Base-by-base conservation (phyloP, 169 alveolate species). In the Plasmodium cynomolgi region DNA sequence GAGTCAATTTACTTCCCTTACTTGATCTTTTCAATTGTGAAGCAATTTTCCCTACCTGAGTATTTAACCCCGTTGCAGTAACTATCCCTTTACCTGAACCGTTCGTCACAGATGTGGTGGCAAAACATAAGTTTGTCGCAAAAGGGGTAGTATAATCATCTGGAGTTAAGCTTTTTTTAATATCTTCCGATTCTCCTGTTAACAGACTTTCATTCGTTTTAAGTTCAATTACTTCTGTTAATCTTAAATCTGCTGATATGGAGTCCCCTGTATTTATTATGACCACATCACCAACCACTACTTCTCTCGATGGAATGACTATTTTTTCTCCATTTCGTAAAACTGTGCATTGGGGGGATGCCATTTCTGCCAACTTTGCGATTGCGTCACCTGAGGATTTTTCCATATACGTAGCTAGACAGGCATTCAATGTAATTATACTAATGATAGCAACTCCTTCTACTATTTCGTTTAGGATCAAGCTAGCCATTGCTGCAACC, bases 21-120 rank as follows among this genome's bases (percentile, higher is more conserved):
- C 97, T 93, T 13, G 98, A 98, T 83, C 95, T 96, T 96, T 97
- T 97, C 47, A 98, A 97, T 72, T 97, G 98, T 56, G 95, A 93
- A n/a, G 99, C 99, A 50, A 99, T 99, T 94, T 98, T 97, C n/a
- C 99, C 99, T 72, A 99, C 99, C 77, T 98, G 99, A 15, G 99
- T 98, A 31, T 96, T 93, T 97, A 98, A 97, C 3, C 99, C 99
- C 31, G 99, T 98, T 75, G 97, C 96, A 54, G 98, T 97, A 23
- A 98, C 99, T 58, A 99, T 95, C 77, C 98, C 99, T 79, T 92
- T 91, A 31, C 99, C 99, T 44, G 96, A 96, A 79, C 99, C 99
- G 95, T 96, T 94, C 1, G 99, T 97, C 58, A 98, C 98, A 81
- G 98, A 95, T 34, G 99, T 98, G 31, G 99, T 97, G 37, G 99